These are phyloP conservation scores for Oidium heveae DNA, from an alignment of 2,329 filamentous ascomycete species.

Conservation along the genomic window DNA sequence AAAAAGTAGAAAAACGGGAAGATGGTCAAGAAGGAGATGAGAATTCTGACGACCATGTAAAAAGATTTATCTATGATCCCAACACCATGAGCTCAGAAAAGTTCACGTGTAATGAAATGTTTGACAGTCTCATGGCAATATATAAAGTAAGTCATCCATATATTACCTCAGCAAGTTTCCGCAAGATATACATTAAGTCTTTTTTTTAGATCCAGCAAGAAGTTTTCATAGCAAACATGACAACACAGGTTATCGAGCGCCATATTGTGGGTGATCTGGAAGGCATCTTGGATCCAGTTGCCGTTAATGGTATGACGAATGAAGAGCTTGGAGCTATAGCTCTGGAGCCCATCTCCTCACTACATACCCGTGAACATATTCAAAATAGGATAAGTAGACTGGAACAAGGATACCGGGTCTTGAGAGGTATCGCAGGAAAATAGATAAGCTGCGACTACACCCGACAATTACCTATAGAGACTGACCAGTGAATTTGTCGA, in stretches of 20 bases:
- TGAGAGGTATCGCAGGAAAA: slow-evolving; percentile 5
- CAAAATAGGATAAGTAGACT: slow-evolving; percentile 11
- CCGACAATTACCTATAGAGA: too few relatives aligned
- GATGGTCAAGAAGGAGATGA: not conserved
- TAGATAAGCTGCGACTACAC: too few relatives aligned
- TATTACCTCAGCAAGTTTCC: not conserved
- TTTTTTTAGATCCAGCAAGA: slow-evolving; percentile 12
- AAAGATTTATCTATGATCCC: slow-evolving; percentile 8
- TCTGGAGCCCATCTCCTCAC: slow-evolving; percentile 8
- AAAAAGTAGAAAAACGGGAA: not conserved
- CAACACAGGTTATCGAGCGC: slow-evolving; percentile 14
- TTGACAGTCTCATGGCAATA: slow-evolving; percentile 12
- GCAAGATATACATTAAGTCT: not conserved
- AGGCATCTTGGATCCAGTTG: slow-evolving; percentile 10
- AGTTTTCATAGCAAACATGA: slow-evolving; percentile 14
- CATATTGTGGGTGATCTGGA: slow-evolving; percentile 12
- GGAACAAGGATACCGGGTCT: slow-evolving; percentile 10
- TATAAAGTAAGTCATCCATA: slow-evolving; percentile 12
- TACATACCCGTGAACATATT: slow-evolving; percentile 8
- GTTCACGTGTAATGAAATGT: slow-evolving; percentile 11
- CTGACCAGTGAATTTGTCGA: too few relatives aligned
- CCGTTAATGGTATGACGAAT: slow-evolving; percentile 4
- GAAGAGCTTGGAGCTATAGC: slow-evolving; percentile 9
- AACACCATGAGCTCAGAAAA: slow-evolving; percentile 4
- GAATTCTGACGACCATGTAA: not conserved